Base-by-base conservation (phyloP, 129 eudicot species). In the Centella asiatica region DNA sequence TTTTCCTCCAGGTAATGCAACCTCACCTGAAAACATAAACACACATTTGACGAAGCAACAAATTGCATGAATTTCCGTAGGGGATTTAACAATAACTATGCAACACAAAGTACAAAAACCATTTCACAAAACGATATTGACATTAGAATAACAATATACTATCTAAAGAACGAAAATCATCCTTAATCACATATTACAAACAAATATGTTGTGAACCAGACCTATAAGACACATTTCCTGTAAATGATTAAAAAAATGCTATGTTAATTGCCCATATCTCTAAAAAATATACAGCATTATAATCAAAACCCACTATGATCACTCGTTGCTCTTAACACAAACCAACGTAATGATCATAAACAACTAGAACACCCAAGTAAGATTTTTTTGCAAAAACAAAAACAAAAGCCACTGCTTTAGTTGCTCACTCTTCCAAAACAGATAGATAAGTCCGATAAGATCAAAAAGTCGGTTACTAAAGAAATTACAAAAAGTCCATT, bases 1-100 rank as follows among this genome's bases (percentile, higher is more conserved):
- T 77, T 92, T 92, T 28, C 98, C 98, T 62, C 98, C 98, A 0
- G 98, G 95, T 76, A 92, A 74, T 7, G 95, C 77, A 57, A 92
- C 90, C 81, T 92, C 98, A 67, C 98, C 98, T 92, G 70, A 24
- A 15, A 65, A 57, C 23, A 56, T 4, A 31, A 18, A n/a, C 27
- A 56, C 32, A 5, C 15, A 31, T 18, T n/a, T 8, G 27, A n/a
- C n/a, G 42, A 32, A 56, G 15, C 31, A 32, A 9, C 15, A 56
- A n/a, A 9, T 17, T n/a, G 32, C 18, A 19, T 20, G 5, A 15
- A 52, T 13, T 11, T 28, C 17, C 0, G 8, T 37, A 26, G 4
- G 23, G 34, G 18, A 18, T 23, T 55, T 28, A 17, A 31, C 23
- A 8, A 55, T 0, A 5, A 18, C 40, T 31, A 18, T 19, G 24